phyloP scores from a whole-genome alignment of 2,329 filamentous ascomycete species.

The Ophioceras dolichostomum region DNA sequence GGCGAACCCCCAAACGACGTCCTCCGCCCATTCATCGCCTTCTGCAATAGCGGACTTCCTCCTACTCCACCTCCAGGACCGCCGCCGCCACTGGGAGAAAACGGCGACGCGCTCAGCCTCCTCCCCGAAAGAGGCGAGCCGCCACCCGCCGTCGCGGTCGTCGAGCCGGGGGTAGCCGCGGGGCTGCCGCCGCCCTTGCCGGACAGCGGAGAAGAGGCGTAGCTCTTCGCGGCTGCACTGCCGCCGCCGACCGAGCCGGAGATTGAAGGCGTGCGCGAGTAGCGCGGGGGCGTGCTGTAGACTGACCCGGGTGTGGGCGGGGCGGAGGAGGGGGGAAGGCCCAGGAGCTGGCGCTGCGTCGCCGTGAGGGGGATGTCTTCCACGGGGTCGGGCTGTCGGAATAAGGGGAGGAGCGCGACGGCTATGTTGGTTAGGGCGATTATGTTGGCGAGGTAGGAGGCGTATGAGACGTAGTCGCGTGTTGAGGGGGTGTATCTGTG shows the following conservation, averaged over 20 bases:
- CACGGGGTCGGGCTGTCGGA: conserved; percentile 63
- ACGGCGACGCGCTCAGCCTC: conserved; percentile 30
- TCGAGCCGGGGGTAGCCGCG: conserved; percentile 6
- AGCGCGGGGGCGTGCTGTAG: conserved; percentile 79
- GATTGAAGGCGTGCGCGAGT: conserved; percentile 61
- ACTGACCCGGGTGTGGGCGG: conserved; percentile 56
- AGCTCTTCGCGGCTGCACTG: conserved; percentile 36
- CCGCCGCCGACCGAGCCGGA: conserved; percentile 49
- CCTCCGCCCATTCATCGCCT: conserved; percentile 47
- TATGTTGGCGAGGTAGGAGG: conserved; percentile 35
- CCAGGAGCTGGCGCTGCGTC: conserved; percentile 75
- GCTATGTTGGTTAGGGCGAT: conserved; percentile 59
- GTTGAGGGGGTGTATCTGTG: conserved; percentile 1
- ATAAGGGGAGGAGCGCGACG: conserved; percentile 58
- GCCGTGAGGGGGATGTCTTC: conserved; percentile 84
- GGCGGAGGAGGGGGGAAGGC: conserved; percentile 55
- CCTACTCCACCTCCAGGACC: too few species aligned
- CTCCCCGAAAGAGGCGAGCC: too few species aligned
- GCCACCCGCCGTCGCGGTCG: conserved; percentile 8
- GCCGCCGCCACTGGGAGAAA: conserved; percentile 17
- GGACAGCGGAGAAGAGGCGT: conserved; percentile 45
- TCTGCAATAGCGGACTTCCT: conserved; percentile 52
- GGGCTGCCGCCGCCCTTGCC: conserved; percentile 34
- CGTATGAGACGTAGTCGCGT: conserved; percentile 22
- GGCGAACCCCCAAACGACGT: conserved; percentile 47